Conservation (phyloP, 2,329 filamentous ascomycete species). For the Claviceps arundinis region DNA sequence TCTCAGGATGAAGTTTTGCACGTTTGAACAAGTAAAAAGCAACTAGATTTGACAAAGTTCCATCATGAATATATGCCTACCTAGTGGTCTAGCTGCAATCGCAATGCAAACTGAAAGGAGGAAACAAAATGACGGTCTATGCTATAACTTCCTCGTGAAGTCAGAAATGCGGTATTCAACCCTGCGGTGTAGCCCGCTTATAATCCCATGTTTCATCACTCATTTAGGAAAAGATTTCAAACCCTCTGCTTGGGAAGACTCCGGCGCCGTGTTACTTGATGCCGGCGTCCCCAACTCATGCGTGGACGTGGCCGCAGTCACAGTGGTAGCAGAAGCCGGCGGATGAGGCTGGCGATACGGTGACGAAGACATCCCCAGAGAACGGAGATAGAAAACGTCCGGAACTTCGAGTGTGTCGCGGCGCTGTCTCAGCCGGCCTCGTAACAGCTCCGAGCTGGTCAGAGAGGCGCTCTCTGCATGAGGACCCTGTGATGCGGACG, state of each 20-base stretch:
- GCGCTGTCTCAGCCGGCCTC: conserved; percentile 5
- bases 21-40: no score
- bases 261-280: background rate
- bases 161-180: no score
- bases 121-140: no score
- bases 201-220: no score
- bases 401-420: conserved; percentile 10
- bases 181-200: no score
- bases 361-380: background rate
- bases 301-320: background rate
- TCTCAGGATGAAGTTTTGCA: no score
- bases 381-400: background rate
- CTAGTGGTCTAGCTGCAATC: no score
- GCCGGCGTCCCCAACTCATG: background rate
- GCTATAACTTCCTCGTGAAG: no score
- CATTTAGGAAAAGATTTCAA: no score
- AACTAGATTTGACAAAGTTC: no score
- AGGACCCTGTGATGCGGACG: background rate
- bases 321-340: background rate
- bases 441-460: background rate
- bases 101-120: no score
- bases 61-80: no score
- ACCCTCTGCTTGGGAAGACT: background rate
- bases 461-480: background rate
- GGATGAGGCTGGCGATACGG: background rate